A percentile compares a stretch with the other conserved stretches of the same genome.
Conservation (phyloP, 495 filamentous ascomycete genomes). For the Acidomyces sp. region DNA sequence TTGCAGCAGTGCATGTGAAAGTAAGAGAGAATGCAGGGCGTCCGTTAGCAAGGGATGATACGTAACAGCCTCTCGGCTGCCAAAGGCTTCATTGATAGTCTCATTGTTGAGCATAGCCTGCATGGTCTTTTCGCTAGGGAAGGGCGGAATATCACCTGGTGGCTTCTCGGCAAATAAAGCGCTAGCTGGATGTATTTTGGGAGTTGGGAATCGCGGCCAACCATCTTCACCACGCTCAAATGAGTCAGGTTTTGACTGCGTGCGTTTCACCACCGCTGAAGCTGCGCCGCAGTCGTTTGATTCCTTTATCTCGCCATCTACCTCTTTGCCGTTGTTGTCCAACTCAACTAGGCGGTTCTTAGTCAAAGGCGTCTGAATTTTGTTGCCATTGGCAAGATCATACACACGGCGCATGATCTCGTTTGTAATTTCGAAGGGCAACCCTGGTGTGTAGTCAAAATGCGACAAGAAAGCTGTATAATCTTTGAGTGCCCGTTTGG, state of each 20-base stretch:
- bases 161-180: conserved; percentile 29
- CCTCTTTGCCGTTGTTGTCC: conserved; percentile 10
- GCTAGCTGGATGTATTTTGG: conserved; percentile 29
- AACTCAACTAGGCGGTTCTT: conserved; percentile 18
- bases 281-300: conserved; percentile 8
- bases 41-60: conserved; percentile 69
- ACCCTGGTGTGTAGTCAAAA: conserved; percentile 63
- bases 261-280: conserved; percentile 24
- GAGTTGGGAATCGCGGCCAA: conserved; percentile 28
- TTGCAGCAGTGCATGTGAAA: conserved; percentile 60
- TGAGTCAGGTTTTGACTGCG: conserved; percentile 17
- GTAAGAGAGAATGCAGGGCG: conserved; percentile 58
- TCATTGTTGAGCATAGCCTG: conserved; percentile 18
- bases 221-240: conserved; percentile 20
- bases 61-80: conserved; percentile 50
- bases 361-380: conserved; percentile 15
- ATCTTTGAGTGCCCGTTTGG: conserved; percentile 60
- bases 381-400: conserved; percentile 32
- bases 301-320: conserved; percentile 5
- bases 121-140: conserved; percentile 16
- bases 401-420: conserved; percentile 55
- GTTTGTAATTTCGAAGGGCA: conserved; percentile 48
- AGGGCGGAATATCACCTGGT: conserved; percentile 27
- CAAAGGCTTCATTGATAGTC: conserved; percentile 15
- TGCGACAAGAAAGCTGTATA: conserved; percentile 53